Evolutionary conservation across 163 green algal species (phyloP), one percentile per base, ranked within the genome.

Genomic region (Chlorella variabilis): DNA sequence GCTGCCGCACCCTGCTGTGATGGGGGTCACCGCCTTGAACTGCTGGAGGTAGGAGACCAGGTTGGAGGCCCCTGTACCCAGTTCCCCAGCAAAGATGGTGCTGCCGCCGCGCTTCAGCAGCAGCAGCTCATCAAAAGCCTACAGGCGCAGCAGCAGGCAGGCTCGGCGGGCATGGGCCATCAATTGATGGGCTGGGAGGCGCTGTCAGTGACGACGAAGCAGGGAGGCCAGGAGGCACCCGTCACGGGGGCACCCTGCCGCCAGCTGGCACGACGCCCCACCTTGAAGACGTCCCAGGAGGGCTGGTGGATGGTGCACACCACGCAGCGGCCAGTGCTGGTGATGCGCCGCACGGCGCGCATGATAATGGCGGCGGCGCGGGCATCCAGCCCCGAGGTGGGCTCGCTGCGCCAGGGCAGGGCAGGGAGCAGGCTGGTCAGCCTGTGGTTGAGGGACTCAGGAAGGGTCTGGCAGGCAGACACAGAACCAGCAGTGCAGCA

Each of bases 331-430:
- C 85, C 85, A 2, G 83, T 87, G 87, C 34, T 87, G 88, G 34
- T 83, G 73, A 45, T 74, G 56, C 59, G 70, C 34, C 87, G 73
- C 27, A 85, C 39, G 0, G 91, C 88, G 3, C 88, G 74, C 89
- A 98, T 98, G n/a, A 98, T 94, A 34, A 97, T 92, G 58, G 87
- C 85, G 18, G 94, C 94, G n/a, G 93, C 92, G 6, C 92, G 87
- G 13, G 94, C 93, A 71, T 98, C 94, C 69, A 98, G 90, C 33
- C 94, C 91, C 3, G 71, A 78, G 38, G 87, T 91, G 49, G 85
- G 85, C 71, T 91, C 87, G 56, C 80, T 68, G 71, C 31, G 20
- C 18, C 18, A 29, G 54, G 23, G 18, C 54, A 29, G 54, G 54
- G 23, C 9, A 63, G 54, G 23, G 23, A 15, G 11, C 15, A 15